phyloP scores from a whole-genome alignment of 805 yeast genomes.

The Lipomyces japonicus region DNA sequence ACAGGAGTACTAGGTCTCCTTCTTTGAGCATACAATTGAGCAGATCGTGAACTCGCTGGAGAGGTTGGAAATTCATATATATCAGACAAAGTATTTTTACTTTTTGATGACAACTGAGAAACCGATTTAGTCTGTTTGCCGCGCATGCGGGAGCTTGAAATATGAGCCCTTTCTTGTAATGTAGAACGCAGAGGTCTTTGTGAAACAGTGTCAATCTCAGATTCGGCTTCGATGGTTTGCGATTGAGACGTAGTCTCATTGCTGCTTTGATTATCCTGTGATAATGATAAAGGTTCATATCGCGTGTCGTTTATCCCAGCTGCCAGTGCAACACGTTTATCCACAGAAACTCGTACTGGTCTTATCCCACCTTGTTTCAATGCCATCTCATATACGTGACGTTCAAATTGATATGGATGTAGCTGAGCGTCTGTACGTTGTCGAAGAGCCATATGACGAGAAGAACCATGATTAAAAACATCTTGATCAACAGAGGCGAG shows the following conservation, averaged over 20 bases:
- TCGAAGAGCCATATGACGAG: conserved; percentile 13
- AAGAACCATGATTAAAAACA: not conserved
- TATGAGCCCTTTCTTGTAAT: not conserved
- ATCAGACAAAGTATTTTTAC: not conserved
- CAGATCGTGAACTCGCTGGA: not conserved
- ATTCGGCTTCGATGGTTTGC: not conserved
- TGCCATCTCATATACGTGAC: conserved; percentile 26
- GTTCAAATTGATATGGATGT: conserved; percentile 29
- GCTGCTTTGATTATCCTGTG: conserved; percentile 2
- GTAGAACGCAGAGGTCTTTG: not conserved
- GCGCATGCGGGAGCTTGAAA: too few relatives aligned
- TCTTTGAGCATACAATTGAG: too few relatives aligned
- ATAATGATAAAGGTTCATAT: conserved; percentile 9
- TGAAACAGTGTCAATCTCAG: not conserved
- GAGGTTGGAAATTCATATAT: conserved; percentile 3
- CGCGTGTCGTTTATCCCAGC: conserved; percentile 8
- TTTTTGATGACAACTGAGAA: too few relatives aligned
- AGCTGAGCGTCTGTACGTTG: conserved; percentile 30
- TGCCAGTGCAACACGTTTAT: conserved; percentile 6
- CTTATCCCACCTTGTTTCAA: conserved; percentile 26
- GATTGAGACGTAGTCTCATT: not conserved
- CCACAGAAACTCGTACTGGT: conserved; percentile 25
- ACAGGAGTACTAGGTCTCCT: too few relatives aligned
- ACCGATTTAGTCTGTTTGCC: too few relatives aligned
- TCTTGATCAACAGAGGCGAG: too few relatives aligned